A percentile compares a stretch with the other conserved stretches of the same genome.
Evolutionary conservation across 306 rosid species (phyloP).

Genomic region (Pachyrhizus erosus): DNA sequence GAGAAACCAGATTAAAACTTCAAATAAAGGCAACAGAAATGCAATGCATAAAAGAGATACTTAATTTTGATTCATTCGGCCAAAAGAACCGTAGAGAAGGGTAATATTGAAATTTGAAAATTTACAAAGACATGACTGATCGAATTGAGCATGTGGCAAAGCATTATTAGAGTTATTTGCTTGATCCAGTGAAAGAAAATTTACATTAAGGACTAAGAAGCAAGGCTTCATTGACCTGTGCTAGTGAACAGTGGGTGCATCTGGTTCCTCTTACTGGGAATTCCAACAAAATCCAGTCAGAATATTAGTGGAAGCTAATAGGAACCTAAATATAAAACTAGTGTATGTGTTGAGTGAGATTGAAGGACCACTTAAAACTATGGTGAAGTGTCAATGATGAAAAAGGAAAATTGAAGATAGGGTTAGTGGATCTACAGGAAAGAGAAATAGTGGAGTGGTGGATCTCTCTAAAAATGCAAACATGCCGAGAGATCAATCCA

Average conservation of each 20-base stretch:
- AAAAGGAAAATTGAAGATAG: conserved; percentile 15
- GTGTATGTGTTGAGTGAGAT: not conserved
- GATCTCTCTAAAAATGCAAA: conserved; percentile 53
- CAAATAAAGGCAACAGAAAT: conserved; percentile 29
- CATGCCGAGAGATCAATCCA: conserved; percentile 50
- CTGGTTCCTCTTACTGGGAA: not conserved
- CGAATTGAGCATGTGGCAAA: not conserved
- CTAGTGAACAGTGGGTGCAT: not conserved
- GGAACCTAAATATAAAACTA: not conserved
- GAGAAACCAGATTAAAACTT: conserved; percentile 17
- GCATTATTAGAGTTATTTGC: too few species aligned
- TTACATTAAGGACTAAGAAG: not conserved
- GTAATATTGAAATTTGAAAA: not conserved
- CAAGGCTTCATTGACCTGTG: not conserved
- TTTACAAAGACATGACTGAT: not conserved
- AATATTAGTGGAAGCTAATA: too few species aligned
- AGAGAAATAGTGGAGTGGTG: conserved; percentile 8
- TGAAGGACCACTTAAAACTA: too few species aligned
- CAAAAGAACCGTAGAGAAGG: not conserved
- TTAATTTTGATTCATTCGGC: conserved; percentile 8
- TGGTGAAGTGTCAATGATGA: too few species aligned
- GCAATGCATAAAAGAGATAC: not conserved
- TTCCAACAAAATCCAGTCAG: not conserved
- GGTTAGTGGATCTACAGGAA: conserved; percentile 59
- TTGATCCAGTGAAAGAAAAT: conserved; percentile 28